These are phyloP conservation scores for Schizothecium vesticola DNA, from an alignment of 495 filamentous ascomycete genomes.

Conservation along the genomic window DNA sequence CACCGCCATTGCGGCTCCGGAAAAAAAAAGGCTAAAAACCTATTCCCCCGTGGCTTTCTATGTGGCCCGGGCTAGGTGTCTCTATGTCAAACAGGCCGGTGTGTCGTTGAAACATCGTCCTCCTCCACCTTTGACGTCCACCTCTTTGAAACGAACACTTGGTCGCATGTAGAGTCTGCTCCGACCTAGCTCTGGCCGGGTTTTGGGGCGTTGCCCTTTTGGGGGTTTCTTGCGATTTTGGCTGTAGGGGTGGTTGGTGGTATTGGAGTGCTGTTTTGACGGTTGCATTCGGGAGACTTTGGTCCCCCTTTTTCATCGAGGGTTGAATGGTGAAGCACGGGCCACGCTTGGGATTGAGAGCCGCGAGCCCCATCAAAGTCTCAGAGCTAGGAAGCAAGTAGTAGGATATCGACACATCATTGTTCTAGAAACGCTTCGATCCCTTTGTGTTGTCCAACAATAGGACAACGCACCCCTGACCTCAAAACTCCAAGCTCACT, in stretches of 20 bases:
- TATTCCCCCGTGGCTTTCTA: background rate
- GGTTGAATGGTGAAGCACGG: too few relatives aligned
- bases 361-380: too few relatives aligned
- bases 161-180: background rate
- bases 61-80: background rate
- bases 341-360: too few relatives aligned
- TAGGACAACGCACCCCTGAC: too few relatives aligned
- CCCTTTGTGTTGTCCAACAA: too few relatives aligned
- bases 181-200: background rate
- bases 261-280: background rate
- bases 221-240: background rate
- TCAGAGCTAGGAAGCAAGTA: too few relatives aligned
- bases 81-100: background rate
- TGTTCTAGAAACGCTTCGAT: too few relatives aligned
- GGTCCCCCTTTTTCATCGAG: background rate
- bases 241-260: background rate
- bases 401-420: too few relatives aligned
- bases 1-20: background rate
- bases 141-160: background rate
- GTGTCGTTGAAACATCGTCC: background rate
- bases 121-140: background rate
- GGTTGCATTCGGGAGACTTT: background rate
- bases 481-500: too few relatives aligned
- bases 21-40: background rate
- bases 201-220: background rate